A percentile compares a stretch with the other conserved stretches of the same genome.
Evolutionary conservation across 2,329 filamentous ascomycete species (phyloP).

Genomic region (Claviceps spartinae): DNA sequence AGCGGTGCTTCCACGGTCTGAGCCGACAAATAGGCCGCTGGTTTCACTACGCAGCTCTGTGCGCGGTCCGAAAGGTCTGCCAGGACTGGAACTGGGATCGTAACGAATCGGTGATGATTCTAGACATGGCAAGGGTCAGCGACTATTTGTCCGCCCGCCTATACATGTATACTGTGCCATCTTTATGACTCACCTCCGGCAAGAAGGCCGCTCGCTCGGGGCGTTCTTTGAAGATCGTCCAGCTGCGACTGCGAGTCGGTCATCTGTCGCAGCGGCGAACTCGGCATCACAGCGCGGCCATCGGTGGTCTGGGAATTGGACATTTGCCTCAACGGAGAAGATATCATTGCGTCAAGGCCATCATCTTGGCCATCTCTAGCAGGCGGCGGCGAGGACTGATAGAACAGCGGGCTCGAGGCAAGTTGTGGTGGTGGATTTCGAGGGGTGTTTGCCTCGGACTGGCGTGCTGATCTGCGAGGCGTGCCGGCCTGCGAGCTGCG

Average conservation of each 20-base stretch:
- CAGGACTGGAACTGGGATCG: slow-evolving; percentile 77
- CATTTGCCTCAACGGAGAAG: slow-evolving; percentile 43
- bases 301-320: slow-evolving; percentile 41
- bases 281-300: slow-evolving; percentile 28
- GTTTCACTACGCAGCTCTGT: slow-evolving; percentile 69
- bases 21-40: slow-evolving; percentile 72
- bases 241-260: slow-evolving; percentile 40
- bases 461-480: slow-evolving; percentile 28
- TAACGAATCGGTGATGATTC: slow-evolving; percentile 91
- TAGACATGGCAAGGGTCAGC: slow-evolving; percentile 22
- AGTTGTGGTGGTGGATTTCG: slow-evolving; percentile 38
- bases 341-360: slow-evolving; percentile 25
- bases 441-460: slow-evolving; percentile 23
- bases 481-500: slow-evolving; percentile 39
- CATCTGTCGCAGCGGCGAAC: slow-evolving; percentile 47
- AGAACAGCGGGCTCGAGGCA: slow-evolving; percentile 73
- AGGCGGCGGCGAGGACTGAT: slow-evolving; percentile 35
- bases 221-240: slow-evolving; percentile 50
- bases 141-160: background rate
- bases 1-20: slow-evolving; percentile 41
- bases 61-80: slow-evolving; percentile 46
- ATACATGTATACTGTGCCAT: too few relatives aligned
- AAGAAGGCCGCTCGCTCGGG: slow-evolving; percentile 47
- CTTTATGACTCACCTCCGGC: slow-evolving; percentile 43
- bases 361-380: slow-evolving; percentile 14